Percentiles rank a stretch among this genome's conserved stretches.
phyloP scores from a whole-genome alignment of 192 early-diverging fungal genomes.

The Podochytrium sp. region DNA sequence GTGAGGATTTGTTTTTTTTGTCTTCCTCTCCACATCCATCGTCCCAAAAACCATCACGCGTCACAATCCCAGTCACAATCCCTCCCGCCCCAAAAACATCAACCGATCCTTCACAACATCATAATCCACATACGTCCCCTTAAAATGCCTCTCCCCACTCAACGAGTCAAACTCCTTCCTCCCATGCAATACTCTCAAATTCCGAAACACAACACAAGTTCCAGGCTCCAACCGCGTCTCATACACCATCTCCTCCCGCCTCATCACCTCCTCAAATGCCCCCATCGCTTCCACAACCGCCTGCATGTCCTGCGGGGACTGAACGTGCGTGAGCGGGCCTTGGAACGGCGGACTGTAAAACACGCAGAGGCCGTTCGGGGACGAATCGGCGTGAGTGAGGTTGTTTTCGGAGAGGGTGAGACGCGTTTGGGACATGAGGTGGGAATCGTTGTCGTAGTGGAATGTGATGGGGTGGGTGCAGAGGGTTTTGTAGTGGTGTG shows the following conservation, averaged over 20 bases:
- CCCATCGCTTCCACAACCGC: constrained; percentile 71
- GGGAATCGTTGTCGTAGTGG: constrained; percentile 80
- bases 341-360: constrained; percentile 88
- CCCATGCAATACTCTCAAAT: constrained; percentile 80
- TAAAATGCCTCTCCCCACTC: constrained; percentile 75
- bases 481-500: constrained; percentile 65
- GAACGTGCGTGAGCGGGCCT: constrained; percentile 63
- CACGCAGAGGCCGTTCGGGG: constrained; percentile 48
- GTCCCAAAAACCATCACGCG: no score
- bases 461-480: constrained; percentile 69
- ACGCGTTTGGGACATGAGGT: constrained; percentile 71
- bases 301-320: constrained; percentile 45
- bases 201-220: constrained; percentile 76
- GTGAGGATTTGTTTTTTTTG: constrained; percentile 15
- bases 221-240: constrained; percentile 68
- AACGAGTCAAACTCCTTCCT: constrained; percentile 71
- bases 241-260: constrained; percentile 58
- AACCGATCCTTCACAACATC: constrained; percentile 56
- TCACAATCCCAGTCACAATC: no score
- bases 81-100: neutral
- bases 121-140: constrained; percentile 66
- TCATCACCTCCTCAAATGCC: constrained; percentile 61
- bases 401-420: constrained; percentile 62
- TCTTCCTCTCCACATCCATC: neutral
- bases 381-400: constrained; percentile 40